Base-by-base conservation (phyloP, 2,329 filamentous ascomycete genomes). In the Xylaria sp. region DNA sequence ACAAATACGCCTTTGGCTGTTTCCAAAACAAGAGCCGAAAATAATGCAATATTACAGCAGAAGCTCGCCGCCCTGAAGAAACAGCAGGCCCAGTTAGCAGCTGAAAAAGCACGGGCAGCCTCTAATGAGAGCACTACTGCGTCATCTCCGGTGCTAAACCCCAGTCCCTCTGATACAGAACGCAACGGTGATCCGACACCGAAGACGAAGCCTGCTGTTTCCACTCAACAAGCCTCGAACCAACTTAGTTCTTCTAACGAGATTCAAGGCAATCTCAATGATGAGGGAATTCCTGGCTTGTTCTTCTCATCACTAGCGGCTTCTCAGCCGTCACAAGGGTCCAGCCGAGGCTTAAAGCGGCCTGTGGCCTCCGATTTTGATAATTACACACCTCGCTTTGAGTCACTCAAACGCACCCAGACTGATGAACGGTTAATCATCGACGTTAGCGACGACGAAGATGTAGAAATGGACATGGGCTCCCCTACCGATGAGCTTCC, bases 61-160 rank as follows among this genome's bases (percentile, higher is more conserved):
- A 93, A 93, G 73, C 90, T 97, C 76, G 92, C 93, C 68, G 91
- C 91, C 25, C 81, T 96, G 25, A 89, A 89, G 73, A 90, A 88
- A 73, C 82, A 73, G 47, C 75, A 77, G 59, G 74, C 77, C 42
- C 74, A 76, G 62, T 60, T 73, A 16, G 68, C 75, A 63, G 73
- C 78, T 10, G 73, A 76, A 18, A 77, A 75, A 37, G 73, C 71
- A 48, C 64, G 67, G n/a, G 61, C 65, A 18, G 59, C 63, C 60
- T 72, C 69, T 16, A 72, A 65, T 40, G 47, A 62, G 55, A 59
- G 57, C 23, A 72, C 72, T 44, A 42, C 69, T 18, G 42, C 60
- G 40, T 60, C 68, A 4, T 64, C 70, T 48, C 59, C 70, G 25
- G 63, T 54, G 27, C 32, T 55, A 5, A 60, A 70, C 5, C 42